Conservation (phyloP, 2,329 filamentous ascomycete species). For the Cordyceps javanica region DNA sequence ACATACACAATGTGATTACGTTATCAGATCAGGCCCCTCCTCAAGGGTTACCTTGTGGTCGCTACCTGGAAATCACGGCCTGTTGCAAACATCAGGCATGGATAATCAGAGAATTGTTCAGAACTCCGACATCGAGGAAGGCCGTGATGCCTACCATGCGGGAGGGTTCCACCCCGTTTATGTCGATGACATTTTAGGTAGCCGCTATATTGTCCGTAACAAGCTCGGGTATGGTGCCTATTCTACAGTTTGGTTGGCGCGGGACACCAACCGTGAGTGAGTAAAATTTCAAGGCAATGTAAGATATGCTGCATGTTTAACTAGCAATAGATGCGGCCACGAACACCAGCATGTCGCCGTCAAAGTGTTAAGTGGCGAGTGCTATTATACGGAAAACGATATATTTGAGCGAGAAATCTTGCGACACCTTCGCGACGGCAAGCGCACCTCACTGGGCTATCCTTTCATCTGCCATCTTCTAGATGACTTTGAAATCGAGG, state of each 20-base stretch:
- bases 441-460: constrained; percentile 5
- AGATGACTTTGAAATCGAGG: constrained; percentile 22
- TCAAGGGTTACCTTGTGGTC: not conserved
- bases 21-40: too few relatives aligned
- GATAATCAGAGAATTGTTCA: not conserved
- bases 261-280: constrained; percentile 2
- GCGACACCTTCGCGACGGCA: constrained; percentile 16
- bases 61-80: not conserved
- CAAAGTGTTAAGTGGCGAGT: constrained; percentile 21
- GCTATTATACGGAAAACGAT: constrained; percentile 11
- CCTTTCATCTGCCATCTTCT: constrained; percentile 16
- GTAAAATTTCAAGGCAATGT: not conserved
- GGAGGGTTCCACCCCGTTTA: not conserved
- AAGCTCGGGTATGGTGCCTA: constrained; percentile 20
- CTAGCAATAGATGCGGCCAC: not conserved
- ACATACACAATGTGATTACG: too few relatives aligned
- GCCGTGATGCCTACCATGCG: not conserved
- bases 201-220: constrained; percentile 16
- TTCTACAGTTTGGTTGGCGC: constrained; percentile 21
- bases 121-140: not conserved
- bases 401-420: constrained; percentile 19
- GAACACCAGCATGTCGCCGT: constrained; percentile 18
- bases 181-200: not conserved
- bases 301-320: not conserved
- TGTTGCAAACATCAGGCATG: not conserved